Evolutionary conservation across 2,329 filamentous ascomycete genomes (phyloP).

Genomic region (Scolecobasidium constrictum): DNA sequence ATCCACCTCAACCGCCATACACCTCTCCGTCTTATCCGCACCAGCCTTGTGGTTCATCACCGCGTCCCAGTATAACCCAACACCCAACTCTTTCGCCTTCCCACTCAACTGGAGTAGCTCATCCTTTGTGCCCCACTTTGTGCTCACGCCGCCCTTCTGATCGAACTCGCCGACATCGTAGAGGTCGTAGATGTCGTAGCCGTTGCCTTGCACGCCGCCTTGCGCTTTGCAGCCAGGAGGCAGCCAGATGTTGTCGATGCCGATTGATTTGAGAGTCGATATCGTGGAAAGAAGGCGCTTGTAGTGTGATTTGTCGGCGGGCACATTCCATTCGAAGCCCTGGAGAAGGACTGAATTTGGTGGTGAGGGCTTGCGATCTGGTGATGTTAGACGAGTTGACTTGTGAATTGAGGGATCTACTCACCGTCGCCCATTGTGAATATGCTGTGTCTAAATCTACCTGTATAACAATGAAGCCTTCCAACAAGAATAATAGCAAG

Average conservation of each 20-base stretch:
- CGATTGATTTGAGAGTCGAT: conserved; percentile 45
- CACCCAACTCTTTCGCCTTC: conserved; percentile 39
- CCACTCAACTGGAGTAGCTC: conserved; percentile 45
- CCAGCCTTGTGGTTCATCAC: conserved; percentile 64
- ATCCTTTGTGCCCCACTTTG: conserved; percentile 59
- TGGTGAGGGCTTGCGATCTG: conserved; percentile 13
- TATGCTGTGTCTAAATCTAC: too few species aligned
- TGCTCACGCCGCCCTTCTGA: conserved; percentile 51
- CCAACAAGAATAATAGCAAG: too few species aligned
- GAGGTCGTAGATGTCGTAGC: conserved; percentile 53
- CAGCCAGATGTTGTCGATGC: conserved; percentile 55
- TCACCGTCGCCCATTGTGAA: too few species aligned
- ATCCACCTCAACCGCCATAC: conserved; percentile 53
- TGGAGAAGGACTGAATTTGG: conserved; percentile 52
- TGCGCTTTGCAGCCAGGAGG: conserved; percentile 62
- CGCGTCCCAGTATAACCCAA: conserved; percentile 57
- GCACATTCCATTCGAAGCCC: conserved; percentile 63
- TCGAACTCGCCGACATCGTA: conserved; percentile 64
- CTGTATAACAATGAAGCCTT: too few species aligned
- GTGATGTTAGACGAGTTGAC: too few species aligned
- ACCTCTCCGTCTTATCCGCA: conserved; percentile 54
- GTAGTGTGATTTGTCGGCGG: conserved; percentile 51
- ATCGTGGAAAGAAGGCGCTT: conserved; percentile 42
- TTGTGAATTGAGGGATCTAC: too few species aligned
- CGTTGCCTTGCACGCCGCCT: conserved; percentile 50